Base-by-base conservation (phyloP, 148 eudicot genomes). In the Rhododendron griersonianum region DNA sequence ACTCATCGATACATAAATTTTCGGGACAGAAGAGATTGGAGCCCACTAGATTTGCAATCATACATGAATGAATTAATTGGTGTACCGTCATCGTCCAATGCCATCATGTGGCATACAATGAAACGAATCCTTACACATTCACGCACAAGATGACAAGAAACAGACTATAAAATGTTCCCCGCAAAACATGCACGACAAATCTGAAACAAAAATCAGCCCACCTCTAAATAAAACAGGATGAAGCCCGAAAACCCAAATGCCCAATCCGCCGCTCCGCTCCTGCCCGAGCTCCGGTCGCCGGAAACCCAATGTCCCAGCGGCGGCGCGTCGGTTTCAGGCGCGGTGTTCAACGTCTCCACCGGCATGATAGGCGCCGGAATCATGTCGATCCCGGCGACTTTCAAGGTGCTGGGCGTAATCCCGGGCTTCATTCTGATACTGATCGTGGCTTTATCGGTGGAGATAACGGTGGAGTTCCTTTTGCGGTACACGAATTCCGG, bases 331-430 rank as follows among this genome's bases (percentile, higher is more conserved):
- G 83, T 96, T 3, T 85, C 91, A 1, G 90, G 96, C 53, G 98
- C 98, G 30, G 91, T 96, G 0, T 96, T 96, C 89, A 96, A 96
- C 71, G 89, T 96, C 23, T 93, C 98, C 33, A 96, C 98, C 0
- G 91, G 95, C 80, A 96, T 95, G 95, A 89, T 96, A 44, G 98
- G 98, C 39, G 98, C 98, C 11, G 98, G 98, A 14, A 95, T 96
- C 61, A 96, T 95, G 98, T 95, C 98, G n/a, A 93, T 96, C 50
- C 98, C 98, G 65, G 96, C 98, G 37, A 96, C 98, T 15, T 91
- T 96, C 45, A 96, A 93, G 89, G 96, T 95, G 0, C 63, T 96
- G 59, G 98, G 98, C 9, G 87, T 96, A 0, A 50, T 93, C 14
- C 98, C 98, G 7, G 95, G 96, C 47, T 90, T 96, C 14, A 11